These are phyloP conservation scores for Boletus fagicola DNA, from an alignment of 768 basidiomycete genomes.

Conservation along the genomic window DNA sequence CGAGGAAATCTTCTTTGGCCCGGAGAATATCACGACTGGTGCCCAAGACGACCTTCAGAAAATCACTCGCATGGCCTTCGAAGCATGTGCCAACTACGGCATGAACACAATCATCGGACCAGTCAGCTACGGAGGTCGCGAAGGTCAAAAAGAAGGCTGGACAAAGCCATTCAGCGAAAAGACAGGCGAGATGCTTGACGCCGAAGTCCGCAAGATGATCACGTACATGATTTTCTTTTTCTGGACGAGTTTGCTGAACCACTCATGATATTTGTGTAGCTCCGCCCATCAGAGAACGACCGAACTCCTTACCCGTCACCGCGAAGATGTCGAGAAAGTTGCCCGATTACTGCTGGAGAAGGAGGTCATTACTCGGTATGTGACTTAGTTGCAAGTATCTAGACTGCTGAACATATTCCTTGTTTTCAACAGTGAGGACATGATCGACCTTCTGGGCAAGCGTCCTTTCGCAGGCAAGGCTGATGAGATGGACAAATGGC, in stretches of 20 bases:
- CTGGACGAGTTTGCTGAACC: not conserved
- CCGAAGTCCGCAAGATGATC: constrained; percentile 94
- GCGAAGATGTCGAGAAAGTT: constrained; percentile 89
- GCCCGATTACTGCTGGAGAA: constrained; percentile 88
- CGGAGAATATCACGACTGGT: constrained; percentile 91
- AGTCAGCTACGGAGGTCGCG: constrained; percentile 90
- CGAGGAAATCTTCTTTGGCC: constrained; percentile 96
- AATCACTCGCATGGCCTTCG: constrained; percentile 97
- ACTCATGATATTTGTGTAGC: constrained; percentile 33
- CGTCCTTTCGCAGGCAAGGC: constrained; percentile 73
- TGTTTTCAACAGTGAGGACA: constrained; percentile 64
- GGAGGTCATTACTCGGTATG: constrained; percentile 91
- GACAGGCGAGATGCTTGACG: constrained; percentile 91
- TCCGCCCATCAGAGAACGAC: constrained; percentile 83
- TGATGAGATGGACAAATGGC: constrained; percentile 97
- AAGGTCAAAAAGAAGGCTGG: constrained; percentile 82
- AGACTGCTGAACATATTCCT: constrained; percentile 1
- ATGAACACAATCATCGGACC: constrained; percentile 96
- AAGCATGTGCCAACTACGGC: constrained; percentile 93
- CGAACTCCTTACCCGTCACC: constrained; percentile 74
- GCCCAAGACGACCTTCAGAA: constrained; percentile 98
- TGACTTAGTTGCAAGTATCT: not conserved
- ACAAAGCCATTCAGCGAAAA: constrained; percentile 98
- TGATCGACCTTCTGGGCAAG: constrained; percentile 79
- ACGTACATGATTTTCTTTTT: constrained; percentile 43